These are phyloP conservation scores for Rhododendron vialii DNA, from an alignment of 148 eudicot genomes.

Conservation along the genomic window DNA sequence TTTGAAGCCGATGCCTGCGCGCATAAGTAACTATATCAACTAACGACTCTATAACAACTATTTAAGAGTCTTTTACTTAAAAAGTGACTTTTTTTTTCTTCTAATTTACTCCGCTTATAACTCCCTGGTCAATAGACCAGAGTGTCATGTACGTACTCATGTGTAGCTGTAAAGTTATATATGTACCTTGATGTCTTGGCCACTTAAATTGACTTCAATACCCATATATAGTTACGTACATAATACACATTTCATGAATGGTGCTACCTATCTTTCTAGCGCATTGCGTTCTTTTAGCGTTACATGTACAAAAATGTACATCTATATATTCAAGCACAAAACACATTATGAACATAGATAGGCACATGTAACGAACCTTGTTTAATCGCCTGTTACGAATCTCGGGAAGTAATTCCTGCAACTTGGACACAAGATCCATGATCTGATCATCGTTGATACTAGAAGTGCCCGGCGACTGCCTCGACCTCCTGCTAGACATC, in stretches of 20 bases:
- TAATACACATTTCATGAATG: not conserved
- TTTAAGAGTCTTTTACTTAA: not conserved
- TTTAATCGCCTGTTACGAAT: conserved; percentile 51
- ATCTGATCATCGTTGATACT: conserved; percentile 68
- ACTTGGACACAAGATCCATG: conserved; percentile 64
- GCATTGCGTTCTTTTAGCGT: not conserved
- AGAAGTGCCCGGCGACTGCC: conserved; percentile 43
- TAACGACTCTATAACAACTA: not conserved
- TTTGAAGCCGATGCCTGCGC: conserved; percentile 56
- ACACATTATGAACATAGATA: not conserved
- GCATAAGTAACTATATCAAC: not conserved
- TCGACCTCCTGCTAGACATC: conserved; percentile 76
- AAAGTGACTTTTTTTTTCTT: not conserved
- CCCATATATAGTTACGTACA: not conserved
- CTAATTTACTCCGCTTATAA: no score
- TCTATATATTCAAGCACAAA: not conserved
- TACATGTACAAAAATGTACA: not conserved
- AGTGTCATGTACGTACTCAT: not conserved
- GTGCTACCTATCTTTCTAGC: not conserved
- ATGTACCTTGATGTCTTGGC: not conserved
- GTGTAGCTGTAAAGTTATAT: not conserved
- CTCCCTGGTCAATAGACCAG: not conserved
- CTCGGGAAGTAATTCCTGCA: conserved; percentile 76
- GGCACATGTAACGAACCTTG: conserved; percentile 31
- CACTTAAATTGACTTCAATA: not conserved